Conservation (phyloP, 306 rosid genomes). For the Inga laurina region DNA sequence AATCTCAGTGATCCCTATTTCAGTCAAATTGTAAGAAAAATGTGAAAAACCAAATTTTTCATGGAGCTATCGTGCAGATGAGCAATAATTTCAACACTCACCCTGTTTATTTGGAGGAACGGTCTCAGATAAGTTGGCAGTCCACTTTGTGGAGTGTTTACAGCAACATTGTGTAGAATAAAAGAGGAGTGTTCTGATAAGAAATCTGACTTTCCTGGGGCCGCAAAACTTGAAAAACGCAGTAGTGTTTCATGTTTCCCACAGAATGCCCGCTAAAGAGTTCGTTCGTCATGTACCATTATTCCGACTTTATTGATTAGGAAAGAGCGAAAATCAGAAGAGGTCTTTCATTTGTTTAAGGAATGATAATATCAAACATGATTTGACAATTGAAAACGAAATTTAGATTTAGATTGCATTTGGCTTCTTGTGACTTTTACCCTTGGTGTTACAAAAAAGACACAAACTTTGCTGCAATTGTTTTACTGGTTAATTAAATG, state of each 20-base stretch:
- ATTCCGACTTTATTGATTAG: neutral
- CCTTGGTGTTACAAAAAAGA: constrained; percentile 9
- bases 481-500: neutral
- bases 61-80: neutral
- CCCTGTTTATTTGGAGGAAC: neutral
- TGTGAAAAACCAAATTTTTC: neutral
- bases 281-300: neutral
- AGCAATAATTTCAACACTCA: neutral
- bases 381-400: constrained; percentile 6
- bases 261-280: neutral
- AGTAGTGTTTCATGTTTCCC: neutral
- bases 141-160: neutral
- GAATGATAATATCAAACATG: neutral
- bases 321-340: constrained; percentile 7
- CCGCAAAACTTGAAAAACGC: constrained; percentile 15
- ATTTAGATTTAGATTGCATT: neutral
- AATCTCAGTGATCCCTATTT: neutral
- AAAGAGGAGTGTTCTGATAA: neutral
- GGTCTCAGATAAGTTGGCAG: neutral
- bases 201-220: constrained; percentile 25
- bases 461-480: neutral
- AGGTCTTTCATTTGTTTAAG: neutral
- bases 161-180: neutral
- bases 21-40: neutral
- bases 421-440: constrained; percentile 11